Evolutionary conservation across 2,329 filamentous ascomycete genomes (phyloP).

Genomic region (Balansia obtecta): DNA sequence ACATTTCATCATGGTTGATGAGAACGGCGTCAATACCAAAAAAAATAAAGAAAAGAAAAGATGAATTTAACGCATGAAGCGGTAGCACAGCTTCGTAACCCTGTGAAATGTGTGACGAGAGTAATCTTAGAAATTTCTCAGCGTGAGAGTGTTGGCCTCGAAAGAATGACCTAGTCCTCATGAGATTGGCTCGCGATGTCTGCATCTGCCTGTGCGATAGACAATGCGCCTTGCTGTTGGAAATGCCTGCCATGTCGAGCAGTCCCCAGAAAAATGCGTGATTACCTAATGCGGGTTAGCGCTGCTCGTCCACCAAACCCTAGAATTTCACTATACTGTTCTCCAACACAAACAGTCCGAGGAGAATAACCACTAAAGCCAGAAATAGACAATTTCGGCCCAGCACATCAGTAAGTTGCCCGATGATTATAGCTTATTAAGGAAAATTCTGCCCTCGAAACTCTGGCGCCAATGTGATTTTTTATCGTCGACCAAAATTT

Average conservation of each 20-base stretch:
- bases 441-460: neutral
- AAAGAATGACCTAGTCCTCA: neutral
- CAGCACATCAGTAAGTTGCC: conserved; percentile 25
- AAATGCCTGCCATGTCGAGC: conserved; percentile 1
- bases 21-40: conserved; percentile 56
- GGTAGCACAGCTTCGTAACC: conserved; percentile 14
- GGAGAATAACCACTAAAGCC: conserved; percentile 17
- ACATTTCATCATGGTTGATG: conserved; percentile 44
- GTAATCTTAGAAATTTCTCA: neutral
- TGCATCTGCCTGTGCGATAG: neutral
- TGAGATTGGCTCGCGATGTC: neutral
- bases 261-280: conserved; percentile 10
- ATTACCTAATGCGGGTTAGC: conserved; percentile 30
- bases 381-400: conserved; percentile 22
- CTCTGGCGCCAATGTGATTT: neutral
- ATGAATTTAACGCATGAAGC: conserved; percentile 26
- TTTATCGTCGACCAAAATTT: conserved; percentile 2
- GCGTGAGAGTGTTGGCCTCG: neutral
- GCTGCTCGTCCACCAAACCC: conserved; percentile 28
- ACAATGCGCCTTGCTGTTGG: neutral
- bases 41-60: conserved; percentile 39
- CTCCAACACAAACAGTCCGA: conserved; percentile 27
- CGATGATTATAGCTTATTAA: conserved; percentile 9
- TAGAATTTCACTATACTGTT: conserved; percentile 29
- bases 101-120: conserved; percentile 5